A percentile compares a stretch with the other conserved stretches of the same genome.
Evolutionary conservation across 208 protist genomes (phyloP).

Genomic region (Trypanosoma cruzi): DNA sequence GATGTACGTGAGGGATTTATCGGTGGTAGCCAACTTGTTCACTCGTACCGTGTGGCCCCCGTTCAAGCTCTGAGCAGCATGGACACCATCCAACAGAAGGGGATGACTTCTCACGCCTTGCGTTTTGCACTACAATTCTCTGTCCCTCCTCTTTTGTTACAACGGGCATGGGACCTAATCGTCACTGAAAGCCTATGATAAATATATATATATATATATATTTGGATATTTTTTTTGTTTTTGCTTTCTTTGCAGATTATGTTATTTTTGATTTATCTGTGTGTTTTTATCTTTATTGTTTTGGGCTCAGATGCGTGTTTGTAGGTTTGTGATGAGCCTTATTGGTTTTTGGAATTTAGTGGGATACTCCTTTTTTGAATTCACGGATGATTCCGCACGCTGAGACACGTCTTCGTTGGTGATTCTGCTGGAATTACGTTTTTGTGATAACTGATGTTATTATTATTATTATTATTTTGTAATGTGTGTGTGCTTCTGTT

Average conservation of each 20-base stretch:
- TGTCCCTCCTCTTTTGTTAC: slow-evolving; percentile 25
- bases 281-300: slow-evolving; percentile 11
- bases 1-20: slow-evolving; percentile 1
- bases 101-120: slow-evolving; percentile 18
- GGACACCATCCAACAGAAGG: not conserved
- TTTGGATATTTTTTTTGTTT: slow-evolving; percentile 20
- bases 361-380: no score
- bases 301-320: slow-evolving; percentile 12
- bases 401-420: no score
- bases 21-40: slow-evolving; percentile 15
- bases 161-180: slow-evolving; percentile 24
- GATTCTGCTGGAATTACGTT: no score
- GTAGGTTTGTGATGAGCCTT: not conserved
- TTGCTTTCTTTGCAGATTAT: slow-evolving; percentile 16
- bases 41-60: slow-evolving; percentile 21
- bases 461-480: not conserved
- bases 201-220: slow-evolving; percentile 6
- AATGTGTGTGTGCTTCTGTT: not conserved
- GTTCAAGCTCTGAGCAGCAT: not conserved
- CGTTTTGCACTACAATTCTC: slow-evolving; percentile 33
- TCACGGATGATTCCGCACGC: no score
- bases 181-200: slow-evolving; percentile 21
- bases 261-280: slow-evolving; percentile 19
- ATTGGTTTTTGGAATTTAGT: not conserved
- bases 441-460: no score